Conservation (phyloP, 768 basidiomycete species). For the Pholiota microspora region DNA sequence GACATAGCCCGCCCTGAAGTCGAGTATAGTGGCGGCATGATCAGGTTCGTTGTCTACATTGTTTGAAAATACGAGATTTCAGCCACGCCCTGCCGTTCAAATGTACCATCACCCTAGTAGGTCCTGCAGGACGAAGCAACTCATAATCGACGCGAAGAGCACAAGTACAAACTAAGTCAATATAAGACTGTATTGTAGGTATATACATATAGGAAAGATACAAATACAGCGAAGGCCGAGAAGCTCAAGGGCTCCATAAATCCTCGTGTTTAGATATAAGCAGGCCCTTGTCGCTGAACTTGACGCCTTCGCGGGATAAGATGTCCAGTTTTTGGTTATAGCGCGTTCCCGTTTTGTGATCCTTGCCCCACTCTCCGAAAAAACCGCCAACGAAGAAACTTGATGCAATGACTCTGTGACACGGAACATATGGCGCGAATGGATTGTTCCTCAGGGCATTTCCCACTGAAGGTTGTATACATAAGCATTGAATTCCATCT, state of each 20-base stretch:
- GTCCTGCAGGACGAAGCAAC: background rate
- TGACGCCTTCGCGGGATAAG: slow-evolving; percentile 51
- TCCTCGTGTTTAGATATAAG: slow-evolving; percentile 22
- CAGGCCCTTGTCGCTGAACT: slow-evolving; percentile 44
- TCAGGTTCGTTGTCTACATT: background rate
- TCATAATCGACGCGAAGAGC: background rate
- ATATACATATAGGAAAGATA: background rate
- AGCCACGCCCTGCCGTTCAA: background rate
- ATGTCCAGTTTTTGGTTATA: slow-evolving; percentile 48
- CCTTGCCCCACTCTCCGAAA: slow-evolving; percentile 56
- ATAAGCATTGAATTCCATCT: background rate
- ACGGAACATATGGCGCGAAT: slow-evolving; percentile 65
- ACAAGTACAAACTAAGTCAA: background rate
- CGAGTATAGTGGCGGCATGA: background rate
- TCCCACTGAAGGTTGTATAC: slow-evolving; percentile 43
- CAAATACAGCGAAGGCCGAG: background rate
- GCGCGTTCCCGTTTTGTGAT: slow-evolving; percentile 38
- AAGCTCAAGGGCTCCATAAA: slow-evolving; percentile 23
- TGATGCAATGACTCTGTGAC: slow-evolving; percentile 68
- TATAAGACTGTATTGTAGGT: background rate
- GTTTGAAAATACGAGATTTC: background rate
- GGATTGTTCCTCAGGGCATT: slow-evolving; percentile 62
- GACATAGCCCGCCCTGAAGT: background rate
- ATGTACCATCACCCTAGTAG: background rate
- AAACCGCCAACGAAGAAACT: slow-evolving; percentile 63